Conservation (phyloP, 768 basidiomycete genomes). For the Tephrocybe sp. region DNA sequence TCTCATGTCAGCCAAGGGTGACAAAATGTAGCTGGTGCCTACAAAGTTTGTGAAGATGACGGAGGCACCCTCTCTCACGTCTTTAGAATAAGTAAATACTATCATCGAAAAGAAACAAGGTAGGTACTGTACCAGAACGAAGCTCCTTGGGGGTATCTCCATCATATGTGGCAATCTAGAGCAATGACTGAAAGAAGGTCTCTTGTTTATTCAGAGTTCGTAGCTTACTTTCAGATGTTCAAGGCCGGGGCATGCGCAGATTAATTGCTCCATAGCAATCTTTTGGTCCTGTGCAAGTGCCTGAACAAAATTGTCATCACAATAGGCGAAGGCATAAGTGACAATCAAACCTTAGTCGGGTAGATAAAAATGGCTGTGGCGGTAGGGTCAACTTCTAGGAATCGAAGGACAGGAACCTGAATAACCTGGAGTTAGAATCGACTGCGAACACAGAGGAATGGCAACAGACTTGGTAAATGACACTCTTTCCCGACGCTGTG, state of each 20-base stretch:
- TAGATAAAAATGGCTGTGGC: constrained; percentile 83
- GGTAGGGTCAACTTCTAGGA: constrained; percentile 56
- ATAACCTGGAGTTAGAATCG: too few relatives aligned
- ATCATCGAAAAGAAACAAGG: not conserved
- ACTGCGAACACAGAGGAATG: not conserved
- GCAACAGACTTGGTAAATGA: constrained; percentile 71
- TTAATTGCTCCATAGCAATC: constrained; percentile 62
- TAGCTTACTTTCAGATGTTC: constrained; percentile 49
- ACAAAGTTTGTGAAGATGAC: constrained; percentile 91
- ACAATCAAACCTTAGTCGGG: constrained; percentile 68
- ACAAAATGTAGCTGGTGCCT: constrained; percentile 15
- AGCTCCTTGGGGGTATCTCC: constrained; percentile 80
- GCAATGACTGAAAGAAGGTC: not conserved
- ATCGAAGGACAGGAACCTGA: constrained; percentile 68
- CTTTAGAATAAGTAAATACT: constrained; percentile 26
- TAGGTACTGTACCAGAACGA: constrained; percentile 45
- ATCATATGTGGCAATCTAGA: constrained; percentile 75
- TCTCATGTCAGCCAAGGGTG: constrained; percentile 3
- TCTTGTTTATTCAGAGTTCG: not conserved
- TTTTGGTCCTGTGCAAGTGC: constrained; percentile 90
- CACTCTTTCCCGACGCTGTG: constrained; percentile 87
- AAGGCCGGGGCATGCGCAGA: constrained; percentile 59
- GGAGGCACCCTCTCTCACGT: constrained; percentile 68
- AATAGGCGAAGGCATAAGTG: not conserved
- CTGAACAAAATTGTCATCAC: constrained; percentile 29